Evolutionary conservation across 2,329 filamentous ascomycete species (phyloP).

Genomic region (Coniochaeta ligniaria): DNA sequence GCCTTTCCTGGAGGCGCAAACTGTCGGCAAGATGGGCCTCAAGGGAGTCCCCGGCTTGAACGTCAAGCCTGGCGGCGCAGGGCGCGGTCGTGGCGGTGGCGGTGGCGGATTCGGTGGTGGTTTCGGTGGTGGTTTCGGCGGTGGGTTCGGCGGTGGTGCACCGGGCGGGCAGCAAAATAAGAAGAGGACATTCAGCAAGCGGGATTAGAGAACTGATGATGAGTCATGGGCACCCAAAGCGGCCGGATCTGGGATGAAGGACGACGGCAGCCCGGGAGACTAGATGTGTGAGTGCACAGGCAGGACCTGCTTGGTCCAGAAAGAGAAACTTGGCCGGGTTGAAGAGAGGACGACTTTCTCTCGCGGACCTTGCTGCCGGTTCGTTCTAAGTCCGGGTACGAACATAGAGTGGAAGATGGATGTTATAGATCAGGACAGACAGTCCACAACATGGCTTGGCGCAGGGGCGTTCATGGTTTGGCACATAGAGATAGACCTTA

Average conservation of each 20-base stretch:
- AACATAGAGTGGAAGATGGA: neutral
- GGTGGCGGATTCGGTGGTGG: neutral
- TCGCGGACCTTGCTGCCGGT: neutral
- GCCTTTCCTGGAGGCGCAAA: slow-evolving; percentile 38
- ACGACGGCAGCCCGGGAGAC: no score
- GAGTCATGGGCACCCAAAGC: neutral
- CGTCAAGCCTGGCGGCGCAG: slow-evolving; percentile 12
- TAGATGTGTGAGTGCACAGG: no score
- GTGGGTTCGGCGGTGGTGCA: neutral
- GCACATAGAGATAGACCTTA: neutral
- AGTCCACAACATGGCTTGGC: neutral
- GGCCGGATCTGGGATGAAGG: no score
- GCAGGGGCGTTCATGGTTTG: neutral
- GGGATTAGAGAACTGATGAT: neutral
- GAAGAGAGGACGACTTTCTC: neutral
- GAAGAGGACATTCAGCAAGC: slow-evolving; percentile 1
- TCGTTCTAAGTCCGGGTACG: neutral
- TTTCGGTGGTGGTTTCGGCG: neutral
- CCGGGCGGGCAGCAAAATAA: neutral
- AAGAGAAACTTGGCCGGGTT: neutral
- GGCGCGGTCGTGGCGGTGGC: neutral
- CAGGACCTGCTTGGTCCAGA: neutral
- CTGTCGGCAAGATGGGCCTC: slow-evolving; percentile 51
- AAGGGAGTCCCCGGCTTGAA: slow-evolving; percentile 42
- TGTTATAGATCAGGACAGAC: neutral